Conservation (phyloP, 805 yeast species). For the Yamadazyma philogaea region DNA sequence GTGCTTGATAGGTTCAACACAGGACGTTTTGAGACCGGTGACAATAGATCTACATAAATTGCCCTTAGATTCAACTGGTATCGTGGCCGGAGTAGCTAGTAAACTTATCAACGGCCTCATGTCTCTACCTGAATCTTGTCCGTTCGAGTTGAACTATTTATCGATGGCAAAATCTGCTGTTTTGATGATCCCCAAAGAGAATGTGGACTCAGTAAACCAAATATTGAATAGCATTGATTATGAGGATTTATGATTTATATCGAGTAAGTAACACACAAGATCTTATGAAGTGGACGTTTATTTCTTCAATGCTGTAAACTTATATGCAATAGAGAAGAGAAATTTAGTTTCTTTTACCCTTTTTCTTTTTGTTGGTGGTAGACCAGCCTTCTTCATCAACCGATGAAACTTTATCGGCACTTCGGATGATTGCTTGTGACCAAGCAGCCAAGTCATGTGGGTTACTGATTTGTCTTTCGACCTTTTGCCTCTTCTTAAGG, state of each 20-base stretch:
- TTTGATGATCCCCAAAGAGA: slow-evolving; percentile 56
- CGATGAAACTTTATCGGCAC: slow-evolving; percentile 35
- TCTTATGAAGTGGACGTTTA: background rate
- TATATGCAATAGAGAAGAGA: background rate
- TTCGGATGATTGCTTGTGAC: slow-evolving; percentile 62
- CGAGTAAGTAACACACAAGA: background rate
- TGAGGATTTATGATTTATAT: slow-evolving; percentile 4
- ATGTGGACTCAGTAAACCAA: slow-evolving; percentile 31
- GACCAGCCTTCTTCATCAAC: slow-evolving; percentile 50
- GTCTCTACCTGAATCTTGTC: slow-evolving; percentile 14
- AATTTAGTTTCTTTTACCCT: slow-evolving; percentile 27
- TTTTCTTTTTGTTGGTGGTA: slow-evolving; percentile 40
- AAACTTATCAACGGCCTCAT: slow-evolving; percentile 37
- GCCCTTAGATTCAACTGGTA: slow-evolving; percentile 62
- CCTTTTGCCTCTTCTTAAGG: slow-evolving; percentile 67
- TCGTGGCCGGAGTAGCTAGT: slow-evolving; percentile 63
- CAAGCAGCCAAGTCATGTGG: slow-evolving; percentile 53
- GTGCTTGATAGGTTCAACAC: slow-evolving; percentile 52
- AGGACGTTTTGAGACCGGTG: slow-evolving; percentile 56
- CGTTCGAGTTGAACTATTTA: slow-evolving; percentile 54
- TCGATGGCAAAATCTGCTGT: slow-evolving; percentile 60
- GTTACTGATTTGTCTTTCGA: slow-evolving; percentile 49
- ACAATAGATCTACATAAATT: slow-evolving; percentile 50
- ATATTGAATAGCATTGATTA: slow-evolving; percentile 14
- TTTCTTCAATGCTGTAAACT: slow-evolving; percentile 1